Conservation (phyloP, 164 flowering plant genomes). For the Warburgia ugandensis region DNA sequence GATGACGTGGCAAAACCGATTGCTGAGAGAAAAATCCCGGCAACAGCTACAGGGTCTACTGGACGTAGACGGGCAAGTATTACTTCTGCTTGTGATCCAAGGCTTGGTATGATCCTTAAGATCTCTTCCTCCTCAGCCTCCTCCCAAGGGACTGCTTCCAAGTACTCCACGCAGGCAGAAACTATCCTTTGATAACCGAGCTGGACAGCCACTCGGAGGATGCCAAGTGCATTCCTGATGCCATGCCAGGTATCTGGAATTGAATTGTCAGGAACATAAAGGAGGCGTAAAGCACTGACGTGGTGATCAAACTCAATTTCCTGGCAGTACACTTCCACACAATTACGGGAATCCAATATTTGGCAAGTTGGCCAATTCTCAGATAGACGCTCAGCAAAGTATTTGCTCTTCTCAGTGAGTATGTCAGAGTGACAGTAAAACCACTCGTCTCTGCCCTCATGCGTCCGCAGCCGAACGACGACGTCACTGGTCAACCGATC, state of each 20-base stretch:
- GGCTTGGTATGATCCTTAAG: slow-evolving; percentile 45
- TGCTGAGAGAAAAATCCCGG: slow-evolving; percentile 54
- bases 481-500: slow-evolving; percentile 81
- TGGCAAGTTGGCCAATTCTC: slow-evolving; percentile 94
- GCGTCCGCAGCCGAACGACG: slow-evolving; percentile 76
- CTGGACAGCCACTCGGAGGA: slow-evolving; percentile 55
- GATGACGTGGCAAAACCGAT: slow-evolving; percentile 76
- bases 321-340: slow-evolving; percentile 80
- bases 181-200: slow-evolving; percentile 60
- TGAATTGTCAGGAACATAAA: slow-evolving; percentile 38
- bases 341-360: slow-evolving; percentile 81
- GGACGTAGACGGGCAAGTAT: slow-evolving; percentile 89
- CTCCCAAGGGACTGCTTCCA: slow-evolving; percentile 99
- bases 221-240: slow-evolving; percentile 72
- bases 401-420: slow-evolving; percentile 59
- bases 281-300: slow-evolving; percentile 58
- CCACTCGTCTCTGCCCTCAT: slow-evolving; percentile 81
- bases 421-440: slow-evolving; percentile 71
- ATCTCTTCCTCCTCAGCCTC: slow-evolving; percentile 96
- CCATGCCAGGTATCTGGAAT: slow-evolving; percentile 43
- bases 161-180: slow-evolving; percentile 57
- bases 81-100: slow-evolving; percentile 60
- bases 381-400: slow-evolving; percentile 88
- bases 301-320: slow-evolving; percentile 66
- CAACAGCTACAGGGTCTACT: slow-evolving; percentile 44